Evolutionary conservation across 2,329 filamentous ascomycete genomes (phyloP).

Genomic region (Beauveria caledonica): DNA sequence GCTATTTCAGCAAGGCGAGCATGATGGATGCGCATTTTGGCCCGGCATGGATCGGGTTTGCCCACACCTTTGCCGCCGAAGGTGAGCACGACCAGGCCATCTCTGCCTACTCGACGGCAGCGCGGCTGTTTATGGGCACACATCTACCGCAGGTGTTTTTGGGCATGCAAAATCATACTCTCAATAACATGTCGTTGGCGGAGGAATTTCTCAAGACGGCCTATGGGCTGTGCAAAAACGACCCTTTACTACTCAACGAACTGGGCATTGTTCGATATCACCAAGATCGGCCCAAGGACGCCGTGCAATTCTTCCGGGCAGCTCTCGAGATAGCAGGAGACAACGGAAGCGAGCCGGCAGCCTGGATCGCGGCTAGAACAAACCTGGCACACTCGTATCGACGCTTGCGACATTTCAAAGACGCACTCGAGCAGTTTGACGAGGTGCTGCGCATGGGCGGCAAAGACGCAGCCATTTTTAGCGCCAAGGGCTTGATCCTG

Average conservation of each 20-base stretch:
- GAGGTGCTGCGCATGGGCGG: constrained; percentile 76
- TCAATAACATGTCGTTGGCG: constrained; percentile 90
- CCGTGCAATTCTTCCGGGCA: constrained; percentile 67
- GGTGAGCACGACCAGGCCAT: constrained; percentile 98
- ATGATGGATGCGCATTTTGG: constrained; percentile 98
- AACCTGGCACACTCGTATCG: constrained; percentile 88
- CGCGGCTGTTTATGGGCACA: constrained; percentile 89
- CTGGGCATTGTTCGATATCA: constrained; percentile 95
- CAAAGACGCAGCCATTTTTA: constrained; percentile 71
- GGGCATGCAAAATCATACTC: constrained; percentile 94
- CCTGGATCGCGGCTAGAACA: constrained; percentile 75
- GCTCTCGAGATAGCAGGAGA: constrained; percentile 71
- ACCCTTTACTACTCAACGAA: constrained; percentile 89
- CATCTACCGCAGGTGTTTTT: constrained; percentile 93
- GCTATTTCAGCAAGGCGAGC: constrained; percentile 95
- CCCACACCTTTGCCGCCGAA: constrained; percentile 94
- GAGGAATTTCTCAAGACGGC: constrained; percentile 92
- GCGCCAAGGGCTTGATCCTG: constrained; percentile 74
- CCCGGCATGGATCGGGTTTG: constrained; percentile 97
- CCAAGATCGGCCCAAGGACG: constrained; percentile 68
- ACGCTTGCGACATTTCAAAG: constrained; percentile 57
- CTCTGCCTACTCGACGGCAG: constrained; percentile 92
- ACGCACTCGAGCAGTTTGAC: constrained; percentile 75
- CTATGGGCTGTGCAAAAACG: constrained; percentile 71
- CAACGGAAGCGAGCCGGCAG: constrained; percentile 71